Base-by-base conservation (phyloP, 805 yeast genomes). In the Metschnikowia shivogae region DNA sequence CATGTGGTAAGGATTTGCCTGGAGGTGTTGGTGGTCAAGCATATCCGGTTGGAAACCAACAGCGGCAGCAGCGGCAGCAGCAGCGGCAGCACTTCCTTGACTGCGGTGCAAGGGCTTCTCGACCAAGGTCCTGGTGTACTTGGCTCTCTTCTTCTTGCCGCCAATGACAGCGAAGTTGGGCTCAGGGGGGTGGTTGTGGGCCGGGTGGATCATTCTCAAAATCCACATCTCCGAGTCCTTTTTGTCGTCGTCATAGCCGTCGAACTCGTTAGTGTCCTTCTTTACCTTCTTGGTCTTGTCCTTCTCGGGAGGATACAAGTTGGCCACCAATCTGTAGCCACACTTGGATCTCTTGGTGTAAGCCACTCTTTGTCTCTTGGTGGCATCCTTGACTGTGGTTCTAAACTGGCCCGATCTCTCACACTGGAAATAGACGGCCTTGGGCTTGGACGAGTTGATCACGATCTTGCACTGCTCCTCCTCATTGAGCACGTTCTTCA, bases 371-470 rank as follows among this genome's bases (percentile, higher is more conserved):
- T 72, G 75, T 58, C 77, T 59, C 59, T 71, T 70, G 39, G 68
- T 53, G 20, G 72, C 61, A 42, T 70, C 76, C 57, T 72, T 71
- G 43, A 72, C 77, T 3, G 77, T 72, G 34, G 77, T 72, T 58
- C 77, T 60, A 49, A 70, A 72, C 29, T 65, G 60, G 2, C 77
- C 77, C 5, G 72, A 65, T 38, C 74, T 54, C 54, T 72, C 77
- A 54, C 74, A 72, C 57, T 70, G 74, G 59, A 71, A 72, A 58
- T 72, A 72, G 19, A 72, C 73, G 5, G 77, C 77, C 57, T 72
- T 70, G 19, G 75, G 75, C 58, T 72, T 72, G 24, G 74, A 69
- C 26, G 74, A 68, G 56, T 69, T 70, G 57, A 72, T 71, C 35
- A 72, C 77, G 56, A 72, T 70, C 54, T 70, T 65, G 55, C 76